phyloP scores from a whole-genome alignment of 257 asterid genomes.

The Penstemon newberryi region DNA sequence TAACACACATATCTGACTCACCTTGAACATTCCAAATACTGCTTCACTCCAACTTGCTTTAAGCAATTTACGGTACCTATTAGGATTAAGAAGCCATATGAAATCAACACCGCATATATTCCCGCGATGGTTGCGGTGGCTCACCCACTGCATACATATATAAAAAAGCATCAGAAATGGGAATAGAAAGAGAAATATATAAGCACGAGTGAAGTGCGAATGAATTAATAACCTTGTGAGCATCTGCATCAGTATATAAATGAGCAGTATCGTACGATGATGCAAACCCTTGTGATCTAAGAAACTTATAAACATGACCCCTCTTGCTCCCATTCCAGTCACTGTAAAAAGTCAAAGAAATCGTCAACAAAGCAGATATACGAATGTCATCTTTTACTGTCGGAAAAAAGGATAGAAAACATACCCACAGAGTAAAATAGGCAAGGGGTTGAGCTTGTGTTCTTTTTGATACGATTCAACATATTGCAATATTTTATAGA shows the following conservation, averaged over 20 bases:
- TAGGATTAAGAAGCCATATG: slow-evolving; percentile 98
- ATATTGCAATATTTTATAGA: slow-evolving; percentile 80
- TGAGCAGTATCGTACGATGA: slow-evolving; percentile 98
- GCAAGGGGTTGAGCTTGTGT: slow-evolving; percentile 82
- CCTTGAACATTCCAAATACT: slow-evolving; percentile 96
- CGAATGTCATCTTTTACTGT: slow-evolving; percentile 16
- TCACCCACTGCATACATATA: slow-evolving; percentile 71
- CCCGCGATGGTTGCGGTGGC: slow-evolving; percentile 99
- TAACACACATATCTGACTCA: slow-evolving; percentile 22
- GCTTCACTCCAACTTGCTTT: slow-evolving; percentile 98
- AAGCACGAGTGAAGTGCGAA: neutral
- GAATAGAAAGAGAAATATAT: neutral
- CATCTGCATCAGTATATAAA: slow-evolving; percentile 94
- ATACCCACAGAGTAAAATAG: slow-evolving; percentile 94
- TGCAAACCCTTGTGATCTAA: slow-evolving; percentile 92
- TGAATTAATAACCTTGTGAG: slow-evolving; percentile 66
- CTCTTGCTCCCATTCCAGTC: slow-evolving; percentile 99
- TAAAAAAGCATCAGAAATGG: slow-evolving; percentile 27
- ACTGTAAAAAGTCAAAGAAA: slow-evolving; percentile 41
- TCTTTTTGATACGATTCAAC: slow-evolving; percentile 90
- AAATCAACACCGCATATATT: slow-evolving; percentile 98
- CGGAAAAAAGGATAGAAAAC: slow-evolving; percentile 3
- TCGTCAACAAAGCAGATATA: neutral
- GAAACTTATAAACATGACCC: slow-evolving; percentile 93
- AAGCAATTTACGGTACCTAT: slow-evolving; percentile 76